A percentile compares a stretch with the other conserved stretches of the same genome.
phyloP scores from a whole-genome alignment of 1,139 yeast genomes.

The Geotrichum australiense region DNA sequence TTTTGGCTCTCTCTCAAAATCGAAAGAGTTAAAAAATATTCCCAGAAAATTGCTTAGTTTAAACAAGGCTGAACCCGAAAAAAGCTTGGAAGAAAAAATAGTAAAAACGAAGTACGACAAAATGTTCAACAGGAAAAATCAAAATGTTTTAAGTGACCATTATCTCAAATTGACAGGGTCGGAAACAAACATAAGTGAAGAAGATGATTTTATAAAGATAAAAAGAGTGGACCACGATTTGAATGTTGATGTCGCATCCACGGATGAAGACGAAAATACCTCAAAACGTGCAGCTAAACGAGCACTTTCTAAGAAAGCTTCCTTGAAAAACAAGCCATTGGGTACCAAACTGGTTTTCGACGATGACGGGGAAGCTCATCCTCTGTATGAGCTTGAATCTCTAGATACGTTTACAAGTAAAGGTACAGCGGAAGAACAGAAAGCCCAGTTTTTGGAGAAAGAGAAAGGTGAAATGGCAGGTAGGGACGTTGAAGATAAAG shows the following conservation, averaged over 20 bases:
- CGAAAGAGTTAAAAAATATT: conserved; percentile 73
- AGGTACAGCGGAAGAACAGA: conserved; percentile 70
- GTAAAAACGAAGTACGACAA: conserved; percentile 86
- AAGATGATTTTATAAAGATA: conserved; percentile 69
- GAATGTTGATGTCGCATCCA: conserved; percentile 61
- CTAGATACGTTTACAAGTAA: conserved; percentile 76
- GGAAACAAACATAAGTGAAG: conserved; percentile 29
- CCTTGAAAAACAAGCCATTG: conserved; percentile 51
- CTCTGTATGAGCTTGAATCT: conserved; percentile 81
- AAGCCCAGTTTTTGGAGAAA: conserved; percentile 53
- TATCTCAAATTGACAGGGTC: conserved; percentile 52
- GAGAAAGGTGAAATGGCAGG: conserved; percentile 63
- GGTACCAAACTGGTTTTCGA: conserved; percentile 82
- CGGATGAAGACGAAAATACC: conserved; percentile 70
- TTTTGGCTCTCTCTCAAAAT: conserved; percentile 46
- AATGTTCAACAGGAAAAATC: conserved; percentile 93
- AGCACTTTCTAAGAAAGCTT: conserved; percentile 77
- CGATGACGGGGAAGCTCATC: conserved; percentile 89
- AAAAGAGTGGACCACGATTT: conserved; percentile 71
- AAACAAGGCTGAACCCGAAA: conserved; percentile 33
- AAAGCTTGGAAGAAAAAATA: conserved; percentile 37
- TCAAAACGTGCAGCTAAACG: conserved; percentile 85
- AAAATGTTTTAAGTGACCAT: conserved; percentile 84
- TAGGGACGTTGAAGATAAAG: conserved; percentile 74
- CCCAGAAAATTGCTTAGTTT: conserved; percentile 61